phyloP scores from a whole-genome alignment of 805 yeast species.

The Candida oleophila region DNA sequence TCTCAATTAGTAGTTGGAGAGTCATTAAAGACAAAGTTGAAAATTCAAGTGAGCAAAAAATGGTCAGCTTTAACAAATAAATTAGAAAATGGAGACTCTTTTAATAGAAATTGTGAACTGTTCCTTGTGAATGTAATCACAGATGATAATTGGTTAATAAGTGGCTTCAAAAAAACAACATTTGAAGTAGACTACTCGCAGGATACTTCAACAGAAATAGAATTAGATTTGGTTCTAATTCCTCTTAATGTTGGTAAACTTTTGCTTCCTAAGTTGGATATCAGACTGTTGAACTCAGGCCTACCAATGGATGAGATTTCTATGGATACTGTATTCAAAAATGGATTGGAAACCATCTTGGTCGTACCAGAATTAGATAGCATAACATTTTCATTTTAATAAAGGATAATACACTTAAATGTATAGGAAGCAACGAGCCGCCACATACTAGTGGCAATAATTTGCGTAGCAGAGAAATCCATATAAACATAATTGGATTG shows the following conservation, averaged over 20 bases:
- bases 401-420: not conserved
- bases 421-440: not conserved
- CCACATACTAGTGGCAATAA: not conserved
- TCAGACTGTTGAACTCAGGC: slow-evolving; percentile 22
- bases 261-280: slow-evolving; percentile 58
- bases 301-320: slow-evolving; percentile 12
- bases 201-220: slow-evolving; percentile 10
- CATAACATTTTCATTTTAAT: slow-evolving; percentile 57
- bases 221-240: slow-evolving; percentile 49
- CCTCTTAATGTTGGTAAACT: slow-evolving; percentile 80
- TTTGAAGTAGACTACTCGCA: slow-evolving; percentile 37
- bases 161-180: slow-evolving; percentile 62
- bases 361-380: slow-evolving; percentile 71
- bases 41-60: slow-evolving; percentile 41
- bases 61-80: too few relatives aligned
- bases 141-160: slow-evolving; percentile 76
- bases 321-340: slow-evolving; percentile 64
- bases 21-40: slow-evolving; percentile 48
- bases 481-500: too few relatives aligned
- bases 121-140: slow-evolving; percentile 50
- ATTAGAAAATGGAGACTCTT: too few relatives aligned
- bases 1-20: slow-evolving; percentile 60
- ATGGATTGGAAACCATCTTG: slow-evolving; percentile 65
- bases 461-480: too few relatives aligned
- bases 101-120: too few relatives aligned